These are phyloP conservation scores for Lactifluus volemus DNA, from an alignment of 768 basidiomycete genomes.

Conservation along the genomic window DNA sequence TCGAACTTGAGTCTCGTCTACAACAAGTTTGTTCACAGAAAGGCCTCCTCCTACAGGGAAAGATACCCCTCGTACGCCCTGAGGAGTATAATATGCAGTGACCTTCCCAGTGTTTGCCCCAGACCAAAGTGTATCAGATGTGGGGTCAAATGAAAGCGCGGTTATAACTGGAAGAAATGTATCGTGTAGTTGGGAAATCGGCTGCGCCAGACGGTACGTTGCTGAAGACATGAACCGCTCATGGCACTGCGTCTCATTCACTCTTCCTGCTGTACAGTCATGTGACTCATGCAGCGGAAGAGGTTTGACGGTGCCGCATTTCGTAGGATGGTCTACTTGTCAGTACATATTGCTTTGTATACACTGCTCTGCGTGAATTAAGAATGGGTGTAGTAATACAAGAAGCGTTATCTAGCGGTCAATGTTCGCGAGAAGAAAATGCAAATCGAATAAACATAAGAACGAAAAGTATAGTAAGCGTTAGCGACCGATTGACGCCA, in stretches of 20 bases:
- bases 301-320: neutral
- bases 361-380: slow-evolving; percentile 17
- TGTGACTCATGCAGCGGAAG: neutral
- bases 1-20: slow-evolving; percentile 73
- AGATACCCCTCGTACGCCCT: slow-evolving; percentile 57
- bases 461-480: slow-evolving; percentile 25
- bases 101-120: slow-evolving; percentile 68
- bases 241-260: neutral
- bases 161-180: slow-evolving; percentile 46
- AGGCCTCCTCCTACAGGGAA: slow-evolving; percentile 64
- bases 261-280: neutral
- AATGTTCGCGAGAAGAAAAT: slow-evolving; percentile 8
- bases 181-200: slow-evolving; percentile 22
- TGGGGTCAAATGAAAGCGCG: slow-evolving; percentile 81
- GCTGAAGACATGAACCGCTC: slow-evolving; percentile 12
- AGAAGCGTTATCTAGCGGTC: slow-evolving; percentile 4
- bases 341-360: slow-evolving; percentile 9
- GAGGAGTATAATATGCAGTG: slow-evolving; percentile 54
- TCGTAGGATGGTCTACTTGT: slow-evolving; percentile 5
- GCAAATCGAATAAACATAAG: slow-evolving; percentile 21
- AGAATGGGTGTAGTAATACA: slow-evolving; percentile 18
- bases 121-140: slow-evolving; percentile 84
- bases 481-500: slow-evolving; percentile 64
- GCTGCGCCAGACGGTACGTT: slow-evolving; percentile 21
- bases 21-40: slow-evolving; percentile 63